These are phyloP conservation scores for Glarea lozoyensis DNA, from an alignment of 495 filamentous ascomycete genomes.

Conservation along the genomic window DNA sequence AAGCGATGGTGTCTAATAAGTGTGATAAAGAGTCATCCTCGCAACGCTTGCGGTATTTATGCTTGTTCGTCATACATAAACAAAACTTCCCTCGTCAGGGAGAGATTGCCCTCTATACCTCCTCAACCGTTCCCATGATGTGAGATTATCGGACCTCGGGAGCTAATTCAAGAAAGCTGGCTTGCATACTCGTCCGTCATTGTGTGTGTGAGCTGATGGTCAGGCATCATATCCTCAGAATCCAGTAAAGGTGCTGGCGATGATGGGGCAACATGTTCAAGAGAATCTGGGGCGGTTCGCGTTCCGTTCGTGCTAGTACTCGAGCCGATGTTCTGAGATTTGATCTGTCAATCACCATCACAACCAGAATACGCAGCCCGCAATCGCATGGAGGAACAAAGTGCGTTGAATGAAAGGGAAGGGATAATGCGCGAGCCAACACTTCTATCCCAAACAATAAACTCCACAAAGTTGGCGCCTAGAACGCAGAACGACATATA, in stretches of 20 bases:
- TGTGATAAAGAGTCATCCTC: not conserved
- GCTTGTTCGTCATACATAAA: conserved; percentile 10
- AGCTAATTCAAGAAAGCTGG: conserved; percentile 16
- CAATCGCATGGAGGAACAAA: conserved; percentile 8
- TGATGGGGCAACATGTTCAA: conserved; percentile 12
- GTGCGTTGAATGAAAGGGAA: conserved; percentile 5
- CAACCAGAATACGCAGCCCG: not conserved
- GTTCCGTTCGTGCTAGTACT: conserved; percentile 5
- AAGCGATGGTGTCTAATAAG: not conserved
- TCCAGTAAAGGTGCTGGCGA: conserved; percentile 7
- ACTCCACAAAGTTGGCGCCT: conserved; percentile 14
- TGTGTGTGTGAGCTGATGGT: conserved; percentile 5
- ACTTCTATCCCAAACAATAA: conserved; percentile 15
- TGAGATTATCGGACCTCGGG: not conserved
- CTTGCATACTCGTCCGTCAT: conserved; percentile 18
- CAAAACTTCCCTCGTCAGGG: not conserved
- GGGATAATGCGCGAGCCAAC: conserved; percentile 18
- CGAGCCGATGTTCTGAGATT: conserved; percentile 12
- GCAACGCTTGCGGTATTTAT: conserved; percentile 4
- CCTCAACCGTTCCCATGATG: not conserved
- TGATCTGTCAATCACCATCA: conserved; percentile 13
- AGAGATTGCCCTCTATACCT: not conserved
- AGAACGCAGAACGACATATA: conserved; percentile 20
- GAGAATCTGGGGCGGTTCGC: conserved; percentile 8
- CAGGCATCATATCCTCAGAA: conserved; percentile 2